Percentiles rank a stretch among this genome's conserved stretches.
These are phyloP conservation scores for Conticribra guillardii DNA, from an alignment of 108 stramenopile species.

Conservation along the genomic window DNA sequence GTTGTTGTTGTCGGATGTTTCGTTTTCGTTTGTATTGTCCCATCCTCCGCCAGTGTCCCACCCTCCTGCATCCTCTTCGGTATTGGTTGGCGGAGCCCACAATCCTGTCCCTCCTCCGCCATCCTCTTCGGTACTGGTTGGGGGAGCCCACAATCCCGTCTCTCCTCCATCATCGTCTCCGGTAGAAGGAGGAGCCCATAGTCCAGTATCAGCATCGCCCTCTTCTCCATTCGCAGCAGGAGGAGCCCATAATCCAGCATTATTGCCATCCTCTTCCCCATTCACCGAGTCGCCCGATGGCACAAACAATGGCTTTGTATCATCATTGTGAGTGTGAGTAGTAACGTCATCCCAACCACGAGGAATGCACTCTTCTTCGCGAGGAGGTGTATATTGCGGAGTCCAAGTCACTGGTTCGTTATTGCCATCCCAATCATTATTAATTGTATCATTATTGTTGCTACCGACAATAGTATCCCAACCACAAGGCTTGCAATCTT, in stretches of 20 bases:
- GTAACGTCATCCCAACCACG: conserved; percentile 22
- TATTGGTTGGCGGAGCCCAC: too few relatives aligned
- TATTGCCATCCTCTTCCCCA: conserved; percentile 10
- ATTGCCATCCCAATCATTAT: not conserved
- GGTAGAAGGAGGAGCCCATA: conserved; percentile 16
- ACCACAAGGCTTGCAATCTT: not conserved
- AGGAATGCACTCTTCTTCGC: conserved; percentile 38
- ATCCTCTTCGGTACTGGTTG: too few relatives aligned
- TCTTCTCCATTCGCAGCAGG: conserved; percentile 7
- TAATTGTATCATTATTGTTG: too few relatives aligned
- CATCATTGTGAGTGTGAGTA: not conserved
- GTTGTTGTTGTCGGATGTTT: conserved; percentile 7
- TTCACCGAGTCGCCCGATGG: conserved; percentile 9
- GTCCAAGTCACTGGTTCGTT: conserved; percentile 35
- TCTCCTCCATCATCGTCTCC: too few relatives aligned
- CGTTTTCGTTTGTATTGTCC: conserved; percentile 25
- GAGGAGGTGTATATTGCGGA: conserved; percentile 51
- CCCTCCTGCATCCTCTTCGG: too few relatives aligned
- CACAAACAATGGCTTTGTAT: conserved; percentile 17
- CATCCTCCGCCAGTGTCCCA: conserved; percentile 37
- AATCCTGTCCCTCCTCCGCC: too few relatives aligned
- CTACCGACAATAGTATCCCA: conserved; percentile 1
- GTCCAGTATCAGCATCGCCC: conserved; percentile 3
- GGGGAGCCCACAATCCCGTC: too few relatives aligned
- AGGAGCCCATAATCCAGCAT: not conserved